Evolutionary conservation across 768 basidiomycete species (phyloP).

Genomic region (Plicaturopsis crispa): DNA sequence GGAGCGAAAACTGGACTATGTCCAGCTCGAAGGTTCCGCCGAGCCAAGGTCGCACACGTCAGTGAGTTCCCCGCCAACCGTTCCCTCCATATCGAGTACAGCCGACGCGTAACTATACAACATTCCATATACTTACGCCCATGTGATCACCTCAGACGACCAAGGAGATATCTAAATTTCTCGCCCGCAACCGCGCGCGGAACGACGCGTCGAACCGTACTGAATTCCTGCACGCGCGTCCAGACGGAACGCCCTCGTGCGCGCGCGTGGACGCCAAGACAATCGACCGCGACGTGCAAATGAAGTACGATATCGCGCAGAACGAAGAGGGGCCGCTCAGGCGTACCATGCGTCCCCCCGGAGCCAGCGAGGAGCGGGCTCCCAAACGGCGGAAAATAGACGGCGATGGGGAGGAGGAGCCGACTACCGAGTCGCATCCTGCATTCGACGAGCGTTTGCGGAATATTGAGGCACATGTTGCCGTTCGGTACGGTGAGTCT

Average conservation of each 20-base stretch:
- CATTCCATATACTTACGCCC: too few species aligned
- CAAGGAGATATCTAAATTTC: conserved; percentile 63
- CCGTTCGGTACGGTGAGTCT: conserved; percentile 62
- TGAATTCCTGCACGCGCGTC: conserved; percentile 59
- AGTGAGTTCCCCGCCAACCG: conserved; percentile 32
- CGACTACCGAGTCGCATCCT: conserved; percentile 42
- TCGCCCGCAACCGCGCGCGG: conserved; percentile 61
- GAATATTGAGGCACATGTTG: conserved; percentile 66
- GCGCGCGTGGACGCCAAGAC: conserved; percentile 69
- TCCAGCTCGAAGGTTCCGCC: conserved; percentile 38
- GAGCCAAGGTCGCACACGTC: conserved; percentile 48
- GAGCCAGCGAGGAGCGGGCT: conserved; percentile 23
- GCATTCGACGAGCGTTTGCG: conserved; percentile 55
- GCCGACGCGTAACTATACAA: too few species aligned
- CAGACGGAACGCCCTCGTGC: conserved; percentile 43
- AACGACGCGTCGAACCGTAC: conserved; percentile 72
- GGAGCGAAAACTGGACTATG: conserved; percentile 62
- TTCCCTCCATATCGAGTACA: too few species aligned
- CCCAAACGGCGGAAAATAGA: conserved; percentile 8
- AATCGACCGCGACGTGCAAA: conserved; percentile 67
- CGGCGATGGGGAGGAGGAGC: conserved; percentile 16
- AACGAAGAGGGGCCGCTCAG: conserved; percentile 73
- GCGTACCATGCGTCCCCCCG: conserved; percentile 48
- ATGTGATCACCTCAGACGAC: conserved; percentile 38
- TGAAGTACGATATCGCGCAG: conserved; percentile 85